Evolutionary conservation across 768 basidiomycete genomes (phyloP), one percentile per base, ranked within the genome.

Genomic region (Tephrocybe sp.): DNA sequence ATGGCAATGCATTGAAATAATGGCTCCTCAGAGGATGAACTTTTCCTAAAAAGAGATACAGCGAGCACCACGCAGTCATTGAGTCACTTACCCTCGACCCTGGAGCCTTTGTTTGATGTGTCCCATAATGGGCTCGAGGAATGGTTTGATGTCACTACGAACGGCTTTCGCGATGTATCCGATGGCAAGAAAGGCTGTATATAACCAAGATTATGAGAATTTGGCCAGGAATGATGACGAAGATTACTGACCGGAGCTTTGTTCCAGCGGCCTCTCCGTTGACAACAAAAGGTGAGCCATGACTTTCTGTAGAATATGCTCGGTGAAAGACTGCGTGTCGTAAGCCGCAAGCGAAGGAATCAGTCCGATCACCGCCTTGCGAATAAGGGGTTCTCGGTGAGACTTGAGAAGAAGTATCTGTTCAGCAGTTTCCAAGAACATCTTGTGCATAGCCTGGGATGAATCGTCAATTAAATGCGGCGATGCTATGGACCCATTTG

Each of bases 1-100:
- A 98, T 96, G 32, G 92, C 91, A 52, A 99, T 81, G 68, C 96
- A 98, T 75, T 97, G 91, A 63, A 99, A 98, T 53, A 98, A 93
- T 0, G 95, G 88, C 57, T 93, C 93, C 66, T 97, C 94, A 9
- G 86, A 85, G 1, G 90, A 89, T 2, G 93, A 89, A 63, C 91
- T 93, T 86, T 85, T 50, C 83, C 85, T 54, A 28, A 47, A 45
- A 15, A 51, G 23, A 38, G 12, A n/a, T 21, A 28, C 34, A 21
- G 42, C 20, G 25, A 34, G 41, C 30, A 12, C n/a, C 12, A 14
- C 21, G 14, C 10, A 3, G 0, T 20, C 6, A 20, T 8, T 10
- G 24, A 39, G n/a, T 25, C 15, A 58, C 66, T 55, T 63, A 93
- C 93, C 94, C 94, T 71, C 90, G 76, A 56, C 80, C 79, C 62